Base-by-base conservation (phyloP, 2,329 filamentous ascomycete species). In the Echinosphaeria canescens region DNA sequence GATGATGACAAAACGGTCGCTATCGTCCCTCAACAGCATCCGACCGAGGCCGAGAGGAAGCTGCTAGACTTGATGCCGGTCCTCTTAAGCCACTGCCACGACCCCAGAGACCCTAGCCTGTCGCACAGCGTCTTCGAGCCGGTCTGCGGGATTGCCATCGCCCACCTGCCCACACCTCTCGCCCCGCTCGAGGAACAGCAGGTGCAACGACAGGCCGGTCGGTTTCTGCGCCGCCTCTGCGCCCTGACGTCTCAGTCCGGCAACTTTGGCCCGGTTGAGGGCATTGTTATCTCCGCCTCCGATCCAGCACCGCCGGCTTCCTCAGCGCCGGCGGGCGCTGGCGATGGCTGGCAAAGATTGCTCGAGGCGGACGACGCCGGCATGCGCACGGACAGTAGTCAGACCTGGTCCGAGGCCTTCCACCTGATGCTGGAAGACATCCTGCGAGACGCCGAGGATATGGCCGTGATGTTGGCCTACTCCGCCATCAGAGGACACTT, bases 381-480 rank as follows among this genome's bases (percentile, higher is more conserved):
- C 28, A 30, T n/a, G n/a, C n/a, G 20, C 12, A 10, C 20, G 13
- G 26, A 38, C 27, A 48, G 46, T 22, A 42, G 41, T 3, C 40
- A 41, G 5, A 55, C 51, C 2, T 74, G 68, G 69, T 53, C 53
- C 2, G 47, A 53, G 17, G 62, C 64, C 1, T 74, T 74, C 29
- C 54, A 62, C 22, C 47, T 51, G 3, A 42, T 73, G 29, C 40
- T 72, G 7, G 67, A 73, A 34, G 51, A 51, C 1, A 46, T 64
- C 3, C 41, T 73, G 12, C 49, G 63, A 8, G 69, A 73, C 33
- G 63, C 56, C 1, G 67, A 74, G 39, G 66, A 71, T 33, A 54
- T 63, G 47, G 52, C 55, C 1, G 51, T 74, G 4, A 54, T 57
- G 14, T 46, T 73, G n/a, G 56, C 56, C 4, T 74, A 73, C 34